phyloP scores from a whole-genome alignment of 768 basidiomycete genomes.

The Hypholoma sublateritium region DNA sequence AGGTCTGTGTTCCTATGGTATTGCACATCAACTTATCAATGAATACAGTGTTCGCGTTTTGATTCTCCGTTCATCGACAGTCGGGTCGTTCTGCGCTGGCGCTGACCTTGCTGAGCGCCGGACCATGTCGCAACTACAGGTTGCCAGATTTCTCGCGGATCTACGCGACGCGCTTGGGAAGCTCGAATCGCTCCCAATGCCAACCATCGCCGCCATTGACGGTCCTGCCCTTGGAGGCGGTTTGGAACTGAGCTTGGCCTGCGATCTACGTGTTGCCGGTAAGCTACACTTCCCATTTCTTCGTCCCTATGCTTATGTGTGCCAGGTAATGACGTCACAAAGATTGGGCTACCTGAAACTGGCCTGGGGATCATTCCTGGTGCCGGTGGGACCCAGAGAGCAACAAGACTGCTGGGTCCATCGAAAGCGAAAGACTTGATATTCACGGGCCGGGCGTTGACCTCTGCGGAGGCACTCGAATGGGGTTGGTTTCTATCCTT shows the following conservation, averaged over 20 bases:
- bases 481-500: slow-evolving; percentile 49
- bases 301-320: not conserved
- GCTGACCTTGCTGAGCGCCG: slow-evolving; percentile 86
- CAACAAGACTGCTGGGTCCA: slow-evolving; percentile 73
- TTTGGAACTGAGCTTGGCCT: slow-evolving; percentile 82
- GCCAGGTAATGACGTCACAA: slow-evolving; percentile 65
- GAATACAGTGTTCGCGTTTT: slow-evolving; percentile 67
- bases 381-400: slow-evolving; percentile 86
- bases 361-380: slow-evolving; percentile 84
- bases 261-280: slow-evolving; percentile 91
- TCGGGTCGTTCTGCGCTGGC: slow-evolving; percentile 88
- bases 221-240: slow-evolving; percentile 95
- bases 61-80: slow-evolving; percentile 76
- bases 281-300: slow-evolving; percentile 17
- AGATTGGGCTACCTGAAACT: slow-evolving; percentile 86
- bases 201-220: slow-evolving; percentile 91
- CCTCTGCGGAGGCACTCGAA: slow-evolving; percentile 64
- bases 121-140: slow-evolving; percentile 75
- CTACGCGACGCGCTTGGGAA: slow-evolving; percentile 69
- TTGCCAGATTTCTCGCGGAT: slow-evolving; percentile 75
- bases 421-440: slow-evolving; percentile 86
- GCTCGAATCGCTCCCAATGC: slow-evolving; percentile 83
- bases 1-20: slow-evolving; percentile 8
- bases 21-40: not conserved
- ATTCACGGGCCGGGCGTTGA: slow-evolving; percentile 73